These are phyloP conservation scores for Hyaloscypha bicolor DNA, from an alignment of 495 filamentous ascomycete genomes.

Conservation along the genomic window DNA sequence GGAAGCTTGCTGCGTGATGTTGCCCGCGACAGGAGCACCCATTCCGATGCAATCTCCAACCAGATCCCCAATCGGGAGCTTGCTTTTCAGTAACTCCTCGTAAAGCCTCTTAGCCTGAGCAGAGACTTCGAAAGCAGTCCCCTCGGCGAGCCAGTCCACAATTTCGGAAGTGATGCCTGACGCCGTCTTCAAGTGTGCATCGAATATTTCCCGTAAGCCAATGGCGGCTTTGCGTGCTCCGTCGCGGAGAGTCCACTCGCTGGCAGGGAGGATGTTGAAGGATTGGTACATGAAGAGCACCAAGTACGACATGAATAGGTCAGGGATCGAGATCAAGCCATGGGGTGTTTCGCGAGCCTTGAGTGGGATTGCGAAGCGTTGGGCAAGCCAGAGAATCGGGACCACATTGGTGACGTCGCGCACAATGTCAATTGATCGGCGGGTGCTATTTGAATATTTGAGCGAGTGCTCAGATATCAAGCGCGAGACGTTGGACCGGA, in stretches of 20 bases:
- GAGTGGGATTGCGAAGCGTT: constrained; percentile 72
- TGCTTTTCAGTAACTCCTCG: constrained; percentile 66
- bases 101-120: constrained; percentile 46
- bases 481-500: constrained; percentile 35
- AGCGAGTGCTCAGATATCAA: constrained; percentile 41
- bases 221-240: constrained; percentile 62
- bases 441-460: constrained; percentile 31
- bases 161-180: constrained; percentile 64
- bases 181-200: constrained; percentile 45
- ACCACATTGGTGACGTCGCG: constrained; percentile 61
- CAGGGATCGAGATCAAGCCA: constrained; percentile 73
- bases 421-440: constrained; percentile 44
- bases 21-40: constrained; percentile 63
- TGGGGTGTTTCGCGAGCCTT: constrained; percentile 67
- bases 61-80: constrained; percentile 59
- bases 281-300: constrained; percentile 62
- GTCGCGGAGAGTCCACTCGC: constrained; percentile 59
- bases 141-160: constrained; percentile 42
- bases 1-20: constrained; percentile 73
- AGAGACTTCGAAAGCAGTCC: constrained; percentile 41
- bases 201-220: constrained; percentile 51
- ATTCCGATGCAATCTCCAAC: constrained; percentile 47
- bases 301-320: constrained; percentile 74
- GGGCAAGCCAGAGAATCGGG: constrained; percentile 71
- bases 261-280: constrained; percentile 51